These are phyloP conservation scores for Malus asiatica DNA, from an alignment of 306 rosid species.

Conservation along the genomic window DNA sequence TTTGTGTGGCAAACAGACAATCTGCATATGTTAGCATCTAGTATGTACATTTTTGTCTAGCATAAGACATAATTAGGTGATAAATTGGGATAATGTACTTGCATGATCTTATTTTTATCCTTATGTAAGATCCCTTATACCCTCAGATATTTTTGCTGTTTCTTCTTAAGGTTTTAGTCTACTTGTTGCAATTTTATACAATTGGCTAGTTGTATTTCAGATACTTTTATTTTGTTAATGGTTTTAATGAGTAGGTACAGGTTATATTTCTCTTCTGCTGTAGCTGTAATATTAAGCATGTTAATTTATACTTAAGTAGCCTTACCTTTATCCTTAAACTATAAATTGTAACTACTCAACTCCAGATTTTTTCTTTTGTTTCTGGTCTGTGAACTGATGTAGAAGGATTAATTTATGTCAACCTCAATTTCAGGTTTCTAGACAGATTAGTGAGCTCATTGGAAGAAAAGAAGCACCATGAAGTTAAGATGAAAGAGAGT, in stretches of 20 bases:
- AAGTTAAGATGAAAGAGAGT: slow-evolving; percentile 79
- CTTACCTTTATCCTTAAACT: background rate
- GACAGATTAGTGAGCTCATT: slow-evolving; percentile 73
- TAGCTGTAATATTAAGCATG: background rate
- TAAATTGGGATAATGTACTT: background rate
- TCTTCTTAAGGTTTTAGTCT: background rate
- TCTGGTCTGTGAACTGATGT: background rate
- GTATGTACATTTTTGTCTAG: background rate
- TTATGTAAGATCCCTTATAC: background rate
- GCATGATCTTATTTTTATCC: background rate
- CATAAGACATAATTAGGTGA: background rate
- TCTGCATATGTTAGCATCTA: background rate
- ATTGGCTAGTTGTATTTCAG: background rate
- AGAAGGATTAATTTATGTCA: background rate
- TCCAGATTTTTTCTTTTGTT: background rate
- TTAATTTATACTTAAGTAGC: background rate
- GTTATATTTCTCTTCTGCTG: background rate
- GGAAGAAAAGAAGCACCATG: slow-evolving; percentile 88
- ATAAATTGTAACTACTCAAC: background rate
- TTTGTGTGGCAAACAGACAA: background rate
- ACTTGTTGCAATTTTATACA: background rate
- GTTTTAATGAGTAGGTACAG: background rate
- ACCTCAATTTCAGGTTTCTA: slow-evolving; percentile 61
- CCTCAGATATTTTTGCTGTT: background rate
- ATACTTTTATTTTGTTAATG: background rate